Evolutionary conservation across 495 filamentous ascomycete species (phyloP).

Genomic region (Sabuloglossum arenarium): DNA sequence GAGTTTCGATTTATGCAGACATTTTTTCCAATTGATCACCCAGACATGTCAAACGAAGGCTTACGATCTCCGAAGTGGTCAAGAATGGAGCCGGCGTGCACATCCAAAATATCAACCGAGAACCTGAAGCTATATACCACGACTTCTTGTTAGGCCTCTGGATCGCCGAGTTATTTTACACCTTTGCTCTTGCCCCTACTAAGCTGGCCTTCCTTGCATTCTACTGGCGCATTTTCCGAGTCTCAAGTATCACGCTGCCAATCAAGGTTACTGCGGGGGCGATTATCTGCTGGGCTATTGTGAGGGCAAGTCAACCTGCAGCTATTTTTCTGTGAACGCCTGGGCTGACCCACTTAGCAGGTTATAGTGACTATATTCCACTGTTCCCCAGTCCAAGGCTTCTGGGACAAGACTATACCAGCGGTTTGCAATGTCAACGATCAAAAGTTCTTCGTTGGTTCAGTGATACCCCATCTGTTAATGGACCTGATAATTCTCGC

Average conservation of each 20-base stretch:
- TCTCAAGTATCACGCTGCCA: constrained; percentile 7
- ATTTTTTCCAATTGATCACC: not conserved
- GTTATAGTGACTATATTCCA: constrained; percentile 10
- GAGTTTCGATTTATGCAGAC: not conserved
- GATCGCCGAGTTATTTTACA: constrained; percentile 6
- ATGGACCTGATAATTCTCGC: constrained; percentile 7
- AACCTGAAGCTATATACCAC: not conserved
- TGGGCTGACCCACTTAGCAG: not conserved
- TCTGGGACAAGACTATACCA: constrained; percentile 4
- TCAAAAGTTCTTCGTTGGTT: constrained; percentile 9
- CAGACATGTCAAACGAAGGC: not conserved
- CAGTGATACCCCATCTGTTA: constrained; percentile 6
- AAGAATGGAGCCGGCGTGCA: constrained; percentile 5
- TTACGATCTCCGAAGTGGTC: not conserved
- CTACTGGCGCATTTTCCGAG: constrained; percentile 11
- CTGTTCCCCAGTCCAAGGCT: constrained; percentile 8
- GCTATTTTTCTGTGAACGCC: not conserved
- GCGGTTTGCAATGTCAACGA: constrained; percentile 8
- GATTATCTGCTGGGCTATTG: constrained; percentile 7
- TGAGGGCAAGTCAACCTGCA: constrained; percentile 2
- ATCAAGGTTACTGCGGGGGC: constrained; percentile 5
- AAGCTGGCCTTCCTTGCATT: constrained; percentile 10
- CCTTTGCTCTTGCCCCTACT: constrained; percentile 6
- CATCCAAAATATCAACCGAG: constrained; percentile 2
- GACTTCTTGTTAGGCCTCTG: constrained; percentile 4